Base-by-base conservation (phyloP, 2,329 filamentous ascomycete genomes). In the Cercospora zeae-maydis region DNA sequence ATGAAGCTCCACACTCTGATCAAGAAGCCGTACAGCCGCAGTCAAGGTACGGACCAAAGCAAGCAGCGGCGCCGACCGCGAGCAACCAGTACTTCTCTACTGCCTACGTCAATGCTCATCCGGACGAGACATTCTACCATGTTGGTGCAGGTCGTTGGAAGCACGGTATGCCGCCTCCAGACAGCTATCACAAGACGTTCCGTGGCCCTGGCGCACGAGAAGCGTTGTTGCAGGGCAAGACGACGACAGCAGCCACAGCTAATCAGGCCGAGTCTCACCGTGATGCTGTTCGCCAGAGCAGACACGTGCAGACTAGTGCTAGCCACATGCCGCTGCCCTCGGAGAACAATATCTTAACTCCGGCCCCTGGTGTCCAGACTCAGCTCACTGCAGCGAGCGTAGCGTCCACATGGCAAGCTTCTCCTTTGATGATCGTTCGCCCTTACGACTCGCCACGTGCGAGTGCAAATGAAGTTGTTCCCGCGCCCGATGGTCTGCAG, bases 111-210 rank as follows among this genome's bases (percentile, higher is more conserved):
- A 31, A 62, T 45, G 49, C 57, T 11, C 66, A 64, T 39, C 63
- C 66, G 10, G 34, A 62, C 16, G 66, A 66, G 51, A 63, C 54
- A 11, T 68, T 66, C 21, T 49, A 66, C 37, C 66, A 68, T 39
- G 60, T 60, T 11, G 66, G 65, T 14, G 47, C 24, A 27, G 63
- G 61, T 37, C 59, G 59, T n/a, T 64, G 63, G 59, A 51, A 58
- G 30, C 45, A 27, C 6, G 64, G 64, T 2, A 36, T 61, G 47
- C 64, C 61, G n/a, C 61, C 58, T 19, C 11, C 56, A 14, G 39
- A 53, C 24, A 57, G 36, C 21, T 49, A 21, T 14, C 39, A 37
- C 21, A 59, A 51, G 36, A 61, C 56, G 6, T 54, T 61, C 11
- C 63, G 61, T 42, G 63, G 57, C 24, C 63, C 61, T 16, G 53